Conservation (phyloP, 1,284 basidiomycete genomes). For the Omphalotus olearius region DNA sequence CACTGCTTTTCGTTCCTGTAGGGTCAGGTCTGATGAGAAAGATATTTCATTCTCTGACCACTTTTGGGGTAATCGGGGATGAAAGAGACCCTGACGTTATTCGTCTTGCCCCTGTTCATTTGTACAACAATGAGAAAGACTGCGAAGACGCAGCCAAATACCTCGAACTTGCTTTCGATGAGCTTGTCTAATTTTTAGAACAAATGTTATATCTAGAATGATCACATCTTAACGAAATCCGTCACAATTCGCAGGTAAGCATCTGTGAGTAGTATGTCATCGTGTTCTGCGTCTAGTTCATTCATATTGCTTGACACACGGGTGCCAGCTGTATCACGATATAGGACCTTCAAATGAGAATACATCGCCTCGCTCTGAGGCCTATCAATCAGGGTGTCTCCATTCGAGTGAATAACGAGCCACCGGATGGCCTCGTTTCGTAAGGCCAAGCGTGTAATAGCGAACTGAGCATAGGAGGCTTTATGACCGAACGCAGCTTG, state of each 20-base stretch:
- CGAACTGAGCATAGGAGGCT: slow-evolving; percentile 44
- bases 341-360: slow-evolving; percentile 40
- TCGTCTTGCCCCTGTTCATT: slow-evolving; percentile 75
- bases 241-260: slow-evolving; percentile 46
- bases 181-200: slow-evolving; percentile 6
- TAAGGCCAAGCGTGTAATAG: slow-evolving; percentile 39
- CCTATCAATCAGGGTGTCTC: slow-evolving; percentile 65
- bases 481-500: slow-evolving; percentile 51
- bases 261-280: slow-evolving; percentile 44
- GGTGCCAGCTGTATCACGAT: slow-evolving; percentile 20
- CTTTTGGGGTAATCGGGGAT: slow-evolving; percentile 82
- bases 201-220: neutral
- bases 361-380: slow-evolving; percentile 58
- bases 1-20: slow-evolving; percentile 70
- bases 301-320: slow-evolving; percentile 39
- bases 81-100: slow-evolving; percentile 90
- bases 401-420: slow-evolving; percentile 69
- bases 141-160: slow-evolving; percentile 64
- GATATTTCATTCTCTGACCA: slow-evolving; percentile 59
- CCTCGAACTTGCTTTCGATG: slow-evolving; percentile 54
- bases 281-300: slow-evolving; percentile 49
- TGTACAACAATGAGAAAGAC: slow-evolving; percentile 83
- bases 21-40: slow-evolving; percentile 66
- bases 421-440: slow-evolving; percentile 42
- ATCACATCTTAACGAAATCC: slow-evolving; percentile 30